Percentiles rank a stretch among this genome's conserved stretches.
These are phyloP conservation scores for Cardamine resedifolia DNA, from an alignment of 345 rosid species.

Conservation along the genomic window DNA sequence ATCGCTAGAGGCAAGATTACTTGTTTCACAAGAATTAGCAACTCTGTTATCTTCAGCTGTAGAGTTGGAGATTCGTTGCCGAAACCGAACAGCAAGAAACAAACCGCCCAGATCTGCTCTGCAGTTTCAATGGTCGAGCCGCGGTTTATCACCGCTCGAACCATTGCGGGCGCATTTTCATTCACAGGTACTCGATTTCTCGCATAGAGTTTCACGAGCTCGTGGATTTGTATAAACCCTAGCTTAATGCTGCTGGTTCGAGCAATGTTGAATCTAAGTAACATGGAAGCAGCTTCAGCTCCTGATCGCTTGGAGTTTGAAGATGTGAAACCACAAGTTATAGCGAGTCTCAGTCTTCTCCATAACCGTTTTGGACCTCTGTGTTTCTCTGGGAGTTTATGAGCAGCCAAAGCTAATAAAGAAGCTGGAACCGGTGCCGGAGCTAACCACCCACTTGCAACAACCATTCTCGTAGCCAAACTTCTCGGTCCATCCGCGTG, in stretches of 20 bases:
- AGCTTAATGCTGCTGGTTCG: constrained; percentile 56
- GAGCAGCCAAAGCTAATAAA: constrained; percentile 69
- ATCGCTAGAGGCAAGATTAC: constrained; percentile 76
- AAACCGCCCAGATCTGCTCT: constrained; percentile 84
- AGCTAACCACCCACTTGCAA: constrained; percentile 90
- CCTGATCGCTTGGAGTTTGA: constrained; percentile 66
- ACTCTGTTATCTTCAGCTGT: constrained; percentile 68
- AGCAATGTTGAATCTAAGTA: constrained; percentile 81
- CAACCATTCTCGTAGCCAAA: constrained; percentile 92
- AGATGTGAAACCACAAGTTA: constrained; percentile 69
- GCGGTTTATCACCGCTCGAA: constrained; percentile 65
- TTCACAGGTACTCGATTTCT: constrained; percentile 48
- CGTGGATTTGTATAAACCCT: constrained; percentile 62
- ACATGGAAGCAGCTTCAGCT: constrained; percentile 77
- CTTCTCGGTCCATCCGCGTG: constrained; percentile 88
- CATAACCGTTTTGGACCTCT: constrained; percentile 48
- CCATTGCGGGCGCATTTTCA: constrained; percentile 64
- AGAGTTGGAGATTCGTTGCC: constrained; percentile 60
- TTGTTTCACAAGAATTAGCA: constrained; percentile 58
- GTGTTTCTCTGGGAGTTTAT: constrained; percentile 73
- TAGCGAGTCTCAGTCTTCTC: constrained; percentile 56
- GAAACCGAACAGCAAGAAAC: constrained; percentile 76
- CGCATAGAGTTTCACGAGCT: constrained; percentile 68
- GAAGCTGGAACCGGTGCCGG: constrained; percentile 76
- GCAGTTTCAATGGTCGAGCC: constrained; percentile 56